Evolutionary conservation across 2,329 filamentous ascomycete species (phyloP).

Genomic region (Penicillium thymicola): DNA sequence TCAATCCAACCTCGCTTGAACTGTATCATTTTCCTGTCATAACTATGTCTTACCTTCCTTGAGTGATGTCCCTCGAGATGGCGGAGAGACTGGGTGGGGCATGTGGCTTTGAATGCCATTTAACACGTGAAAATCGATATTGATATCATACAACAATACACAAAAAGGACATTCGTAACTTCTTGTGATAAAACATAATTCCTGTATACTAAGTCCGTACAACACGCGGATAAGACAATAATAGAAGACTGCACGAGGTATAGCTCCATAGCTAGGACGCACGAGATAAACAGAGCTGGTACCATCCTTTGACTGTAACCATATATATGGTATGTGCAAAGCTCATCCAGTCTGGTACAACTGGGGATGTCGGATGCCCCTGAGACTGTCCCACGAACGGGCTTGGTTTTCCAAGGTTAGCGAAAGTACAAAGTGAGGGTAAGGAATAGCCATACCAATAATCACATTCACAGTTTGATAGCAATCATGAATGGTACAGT

Average conservation of each 20-base stretch:
- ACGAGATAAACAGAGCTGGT: neutral
- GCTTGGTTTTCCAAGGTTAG: neutral
- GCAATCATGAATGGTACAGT: neutral
- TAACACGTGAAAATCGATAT: neutral
- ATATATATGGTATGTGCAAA: no score
- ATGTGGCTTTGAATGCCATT: constrained; percentile 15
- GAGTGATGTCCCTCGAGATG: neutral
- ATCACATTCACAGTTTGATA: neutral
- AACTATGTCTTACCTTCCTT: neutral
- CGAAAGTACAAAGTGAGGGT: neutral
- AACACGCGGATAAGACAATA: neutral
- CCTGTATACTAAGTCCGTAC: neutral
- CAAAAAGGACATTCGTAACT: neutral
- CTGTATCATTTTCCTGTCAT: neutral
- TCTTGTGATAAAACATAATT: neutral
- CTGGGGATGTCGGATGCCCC: neutral
- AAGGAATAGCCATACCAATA: neutral
- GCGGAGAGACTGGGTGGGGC: neutral
- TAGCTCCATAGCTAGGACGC: neutral
- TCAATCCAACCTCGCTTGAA: neutral
- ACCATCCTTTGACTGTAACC: neutral
- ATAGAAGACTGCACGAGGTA: neutral
- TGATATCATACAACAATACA: neutral
- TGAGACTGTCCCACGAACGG: no score
- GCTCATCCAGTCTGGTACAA: no score